phyloP scores from a whole-genome alignment of 2,329 filamentous ascomycete genomes.

The Alternaria atra region DNA sequence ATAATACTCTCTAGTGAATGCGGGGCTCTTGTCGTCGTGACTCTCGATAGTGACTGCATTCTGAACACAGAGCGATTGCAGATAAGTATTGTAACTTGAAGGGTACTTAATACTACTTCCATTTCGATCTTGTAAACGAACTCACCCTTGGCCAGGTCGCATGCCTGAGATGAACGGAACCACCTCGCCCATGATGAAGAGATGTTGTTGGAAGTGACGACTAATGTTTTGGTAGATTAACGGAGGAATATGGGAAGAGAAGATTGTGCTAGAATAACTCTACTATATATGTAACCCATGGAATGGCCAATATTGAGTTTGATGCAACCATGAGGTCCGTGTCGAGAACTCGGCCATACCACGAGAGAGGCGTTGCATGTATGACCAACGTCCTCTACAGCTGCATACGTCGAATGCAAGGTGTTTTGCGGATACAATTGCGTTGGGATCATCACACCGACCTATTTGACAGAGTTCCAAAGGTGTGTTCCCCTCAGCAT shows the following conservation, averaged over 20 bases:
- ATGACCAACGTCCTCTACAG: neutral
- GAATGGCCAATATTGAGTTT: neutral
- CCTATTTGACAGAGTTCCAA: neutral
- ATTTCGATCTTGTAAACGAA: neutral
- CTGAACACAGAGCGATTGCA: neutral
- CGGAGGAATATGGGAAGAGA: neutral
- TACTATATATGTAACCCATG: neutral
- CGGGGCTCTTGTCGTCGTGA: neutral
- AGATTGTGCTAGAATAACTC: neutral
- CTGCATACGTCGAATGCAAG: neutral
- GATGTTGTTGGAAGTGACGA: neutral
- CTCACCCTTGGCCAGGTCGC: neutral
- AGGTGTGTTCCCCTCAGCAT: neutral
- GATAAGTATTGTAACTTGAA: neutral
- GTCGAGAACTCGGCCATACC: neutral
- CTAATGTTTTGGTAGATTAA: neutral
- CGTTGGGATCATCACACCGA: neutral
- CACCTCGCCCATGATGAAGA: neutral
- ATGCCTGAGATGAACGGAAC: neutral
- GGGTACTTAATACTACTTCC: neutral
- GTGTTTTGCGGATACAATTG: neutral
- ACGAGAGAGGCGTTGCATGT: neutral
- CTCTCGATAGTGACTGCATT: neutral
- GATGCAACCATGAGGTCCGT: too few species aligned
- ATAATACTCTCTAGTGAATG: neutral